These are phyloP conservation scores for Hypomyces perniciosus DNA, from an alignment of 2,329 filamentous ascomycete genomes.

Conservation along the genomic window DNA sequence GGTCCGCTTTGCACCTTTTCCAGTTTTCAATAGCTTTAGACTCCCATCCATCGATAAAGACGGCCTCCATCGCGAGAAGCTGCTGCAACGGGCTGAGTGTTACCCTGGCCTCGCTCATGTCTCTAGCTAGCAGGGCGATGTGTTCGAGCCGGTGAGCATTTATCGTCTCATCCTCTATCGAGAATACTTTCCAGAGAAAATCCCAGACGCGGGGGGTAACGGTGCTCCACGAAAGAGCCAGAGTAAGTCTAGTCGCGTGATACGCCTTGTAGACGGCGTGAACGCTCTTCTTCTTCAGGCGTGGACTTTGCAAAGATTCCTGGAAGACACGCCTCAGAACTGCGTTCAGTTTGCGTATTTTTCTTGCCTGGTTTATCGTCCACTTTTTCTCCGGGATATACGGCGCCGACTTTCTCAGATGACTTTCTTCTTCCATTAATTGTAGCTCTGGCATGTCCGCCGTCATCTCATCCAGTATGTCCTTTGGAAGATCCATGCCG, in stretches of 20 bases:
- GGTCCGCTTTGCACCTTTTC: constrained; percentile 49
- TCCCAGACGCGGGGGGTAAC: constrained; percentile 58
- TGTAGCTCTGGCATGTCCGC: constrained; percentile 23
- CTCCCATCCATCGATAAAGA: constrained; percentile 57
- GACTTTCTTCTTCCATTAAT: constrained; percentile 16
- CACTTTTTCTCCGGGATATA: constrained; percentile 32
- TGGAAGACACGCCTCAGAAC: constrained; percentile 24
- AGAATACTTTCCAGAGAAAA: constrained; percentile 59
- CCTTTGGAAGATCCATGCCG: constrained; percentile 26
- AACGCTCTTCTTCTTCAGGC: constrained; percentile 30
- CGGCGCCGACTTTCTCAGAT: constrained; percentile 18
- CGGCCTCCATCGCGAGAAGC: constrained; percentile 61
- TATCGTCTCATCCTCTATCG: constrained; percentile 39
- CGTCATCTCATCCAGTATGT: constrained; percentile 28
- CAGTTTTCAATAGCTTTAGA: constrained; percentile 57
- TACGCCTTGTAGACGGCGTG: constrained; percentile 45
- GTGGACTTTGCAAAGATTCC: constrained; percentile 22
- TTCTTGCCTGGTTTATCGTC: constrained; percentile 33
- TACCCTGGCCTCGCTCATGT: constrained; percentile 57
- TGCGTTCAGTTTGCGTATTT: constrained; percentile 32
- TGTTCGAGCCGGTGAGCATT: constrained; percentile 55
- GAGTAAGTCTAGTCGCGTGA: constrained; percentile 36
- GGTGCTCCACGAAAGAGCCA: constrained; percentile 42
- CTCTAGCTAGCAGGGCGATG: constrained; percentile 55
- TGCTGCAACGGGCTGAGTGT: constrained; percentile 52